These are phyloP conservation scores for Podosphaera aphanis DNA, from an alignment of 2,329 filamentous ascomycete genomes.

Conservation along the genomic window DNA sequence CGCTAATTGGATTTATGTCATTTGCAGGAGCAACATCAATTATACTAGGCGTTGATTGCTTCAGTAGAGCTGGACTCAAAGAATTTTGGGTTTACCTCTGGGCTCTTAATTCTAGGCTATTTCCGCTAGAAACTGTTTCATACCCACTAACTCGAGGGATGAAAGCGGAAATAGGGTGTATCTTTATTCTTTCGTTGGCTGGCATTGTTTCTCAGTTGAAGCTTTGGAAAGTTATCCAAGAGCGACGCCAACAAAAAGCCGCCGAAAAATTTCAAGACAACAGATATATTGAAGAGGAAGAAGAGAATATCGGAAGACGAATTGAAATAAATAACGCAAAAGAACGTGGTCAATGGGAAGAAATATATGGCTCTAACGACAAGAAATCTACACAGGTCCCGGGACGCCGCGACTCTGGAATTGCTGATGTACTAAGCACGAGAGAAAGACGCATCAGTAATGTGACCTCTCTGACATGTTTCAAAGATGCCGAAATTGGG, in stretches of 20 bases:
- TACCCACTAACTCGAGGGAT: conserved; percentile 78
- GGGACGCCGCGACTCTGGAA: conserved; percentile 12
- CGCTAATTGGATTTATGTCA: conserved; percentile 50
- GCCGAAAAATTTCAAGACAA: conserved; percentile 26
- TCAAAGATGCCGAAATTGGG: conserved; percentile 27
- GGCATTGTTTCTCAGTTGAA: conserved; percentile 69
- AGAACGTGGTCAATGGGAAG: conserved; percentile 53
- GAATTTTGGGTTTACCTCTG: conserved; percentile 94
- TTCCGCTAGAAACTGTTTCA: conserved; percentile 50
- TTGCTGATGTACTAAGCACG: conserved; percentile 23
- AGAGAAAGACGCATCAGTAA: conserved; percentile 17
- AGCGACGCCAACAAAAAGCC: conserved; percentile 30
- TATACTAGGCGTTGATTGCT: conserved; percentile 75
- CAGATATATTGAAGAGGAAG: conserved; percentile 34
- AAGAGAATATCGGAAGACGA: conserved; percentile 45
- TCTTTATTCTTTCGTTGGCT: conserved; percentile 48
- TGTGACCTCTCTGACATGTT: conserved; percentile 15
- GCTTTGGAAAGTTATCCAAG: conserved; percentile 60
- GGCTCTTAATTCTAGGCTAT: conserved; percentile 56
- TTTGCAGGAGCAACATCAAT: conserved; percentile 62
- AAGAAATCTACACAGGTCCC: conserved; percentile 11
- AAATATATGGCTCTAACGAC: conserved; percentile 42
- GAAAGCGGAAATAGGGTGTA: conserved; percentile 58
- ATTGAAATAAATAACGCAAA: conserved; percentile 37
- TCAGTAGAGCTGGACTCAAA: conserved; percentile 70